phyloP scores from a whole-genome alignment of 2,329 filamentous ascomycete species.

The Diaporthe vaccinii region DNA sequence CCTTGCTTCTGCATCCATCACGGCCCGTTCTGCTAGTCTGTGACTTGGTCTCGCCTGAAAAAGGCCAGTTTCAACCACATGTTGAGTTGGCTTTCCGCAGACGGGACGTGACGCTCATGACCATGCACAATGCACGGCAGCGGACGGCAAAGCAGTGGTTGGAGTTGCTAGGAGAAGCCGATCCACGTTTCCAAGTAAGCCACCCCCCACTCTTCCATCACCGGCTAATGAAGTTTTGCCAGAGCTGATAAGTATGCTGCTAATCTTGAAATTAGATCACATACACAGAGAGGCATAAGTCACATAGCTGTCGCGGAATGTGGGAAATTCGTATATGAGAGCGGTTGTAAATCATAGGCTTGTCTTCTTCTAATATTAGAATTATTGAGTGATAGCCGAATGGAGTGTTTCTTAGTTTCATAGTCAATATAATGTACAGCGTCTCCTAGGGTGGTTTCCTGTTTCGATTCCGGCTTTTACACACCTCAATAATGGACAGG shows the following conservation, averaged over 20 bases:
- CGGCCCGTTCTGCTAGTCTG: slow-evolving; percentile 2
- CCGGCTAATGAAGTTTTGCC: neutral
- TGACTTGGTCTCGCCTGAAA: slow-evolving; percentile 1
- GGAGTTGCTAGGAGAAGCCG: neutral
- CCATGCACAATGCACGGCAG: slow-evolving; percentile 18
- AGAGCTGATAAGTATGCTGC: neutral
- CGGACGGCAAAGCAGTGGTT: slow-evolving; percentile 12
- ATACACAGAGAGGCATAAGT: neutral
- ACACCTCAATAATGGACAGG: neutral
- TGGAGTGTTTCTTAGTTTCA: neutral
- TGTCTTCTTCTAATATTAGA: neutral
- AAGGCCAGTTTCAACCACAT: neutral
- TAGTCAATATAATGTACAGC: too few species aligned
- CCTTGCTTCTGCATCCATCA: slow-evolving; percentile 5
- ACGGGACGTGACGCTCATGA: slow-evolving; percentile 19
- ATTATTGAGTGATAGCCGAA: neutral
- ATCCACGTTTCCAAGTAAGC: slow-evolving; percentile 10
- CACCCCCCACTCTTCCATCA: neutral
- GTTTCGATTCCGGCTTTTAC: too few species aligned
- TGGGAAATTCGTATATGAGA: slow-evolving; percentile 4
- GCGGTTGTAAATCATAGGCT: neutral
- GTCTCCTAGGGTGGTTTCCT: too few species aligned
- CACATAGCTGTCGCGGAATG: slow-evolving; percentile 23
- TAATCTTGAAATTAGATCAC: neutral
- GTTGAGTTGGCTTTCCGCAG: slow-evolving; percentile 12